Evolutionary conservation across 2,329 filamentous ascomycete genomes (phyloP), one percentile per base, ranked within the genome.

Genomic region (Pezizomycotina sp.): DNA sequence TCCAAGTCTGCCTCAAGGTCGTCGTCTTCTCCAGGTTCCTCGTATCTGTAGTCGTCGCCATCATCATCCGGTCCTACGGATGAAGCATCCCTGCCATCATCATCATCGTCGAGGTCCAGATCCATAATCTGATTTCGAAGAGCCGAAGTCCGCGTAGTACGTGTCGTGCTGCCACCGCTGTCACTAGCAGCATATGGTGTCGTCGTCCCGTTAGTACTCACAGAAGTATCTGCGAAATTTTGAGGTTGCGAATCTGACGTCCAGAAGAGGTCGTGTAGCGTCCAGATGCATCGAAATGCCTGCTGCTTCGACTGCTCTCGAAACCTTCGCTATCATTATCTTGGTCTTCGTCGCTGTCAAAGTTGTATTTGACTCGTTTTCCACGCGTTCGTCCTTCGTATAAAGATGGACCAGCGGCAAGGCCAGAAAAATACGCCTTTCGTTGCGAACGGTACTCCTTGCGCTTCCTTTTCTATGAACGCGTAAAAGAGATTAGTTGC

Each of bases 381-480:
- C 89, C 89, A 41, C 89, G 74, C 4, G 91, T 98, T 34, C 89
- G 80, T 31, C 89, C 89, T 61, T 98, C 89, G 56, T 98, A 98
- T 39, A 92, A 64, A 1, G 84, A 93, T 55, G 86, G 91, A 4
- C 83, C 83, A 6, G 78, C 76, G 50, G 92, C 84, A 4, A 83
- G 82, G 4, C 83, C 72, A 48, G 77, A 69, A 59, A 95, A 95
- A 41, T 79, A 76, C 43, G 86, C 80, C 53, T 86, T 86, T 46
- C 81, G 80, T 50, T 73, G 68, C 54, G 81, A 71, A 10, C 89
- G 76, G 53, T 98, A 95, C 52, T 98, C 89, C 39, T 89, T 77
- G 27, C 84, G 77, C 58, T 76, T 82, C 36, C 89, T 80, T 68
- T 93, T 95, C 79, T 86, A 47, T 15, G 31, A 15, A 14, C 8